Base-by-base conservation (phyloP, 805 yeast genomes). In the Kodamaea neixiangensis region DNA sequence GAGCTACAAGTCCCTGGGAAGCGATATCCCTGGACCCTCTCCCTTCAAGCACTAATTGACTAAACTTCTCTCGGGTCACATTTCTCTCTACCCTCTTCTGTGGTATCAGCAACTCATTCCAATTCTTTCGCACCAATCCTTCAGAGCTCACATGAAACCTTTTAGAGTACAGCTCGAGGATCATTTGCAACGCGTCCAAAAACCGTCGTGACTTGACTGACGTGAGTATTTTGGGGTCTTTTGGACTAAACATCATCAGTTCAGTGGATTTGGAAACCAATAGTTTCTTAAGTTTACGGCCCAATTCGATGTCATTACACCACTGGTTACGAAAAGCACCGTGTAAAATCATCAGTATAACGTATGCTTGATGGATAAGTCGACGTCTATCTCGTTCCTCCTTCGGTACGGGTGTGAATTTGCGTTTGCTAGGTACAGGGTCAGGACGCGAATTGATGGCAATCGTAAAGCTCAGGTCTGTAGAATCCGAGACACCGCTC, bases 1-100 rank as follows among this genome's bases (percentile, higher is more conserved):
- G 59, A 0, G 88, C 82, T 13, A 90, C 89, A 69, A 89, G 92
- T 0, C 97, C 97, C 61, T 89, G 97, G 0, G 94, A 91, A 0
- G 87, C 86, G 5, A 89, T 51, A 62, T 93, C 97, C 31, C 87
- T 66, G 2, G 89, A 81, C 0, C 98, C 99, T 14, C 76, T 65
- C 20, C 80, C 79, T 13, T 70, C 62, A 2, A 63, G 49, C 0
- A 88, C 63, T 14, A 72, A 61, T 17, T 66, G 66, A 5, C 64
- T 60, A 59, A 87, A 89, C 42, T 71, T 69, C 1, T 61, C 60
- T 29, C 74, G 67, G 0, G 72, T 66, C 13, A 80, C 58, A 29
- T 61, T 57, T 35, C 55, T 58, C 9, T 58, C 63, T 20, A 53
- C 58, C 47, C 52, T 58, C 22, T 52, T 52, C 53, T 69, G 73